Conservation (phyloP, 768 basidiomycete species). For the Hericium erinaceus region DNA sequence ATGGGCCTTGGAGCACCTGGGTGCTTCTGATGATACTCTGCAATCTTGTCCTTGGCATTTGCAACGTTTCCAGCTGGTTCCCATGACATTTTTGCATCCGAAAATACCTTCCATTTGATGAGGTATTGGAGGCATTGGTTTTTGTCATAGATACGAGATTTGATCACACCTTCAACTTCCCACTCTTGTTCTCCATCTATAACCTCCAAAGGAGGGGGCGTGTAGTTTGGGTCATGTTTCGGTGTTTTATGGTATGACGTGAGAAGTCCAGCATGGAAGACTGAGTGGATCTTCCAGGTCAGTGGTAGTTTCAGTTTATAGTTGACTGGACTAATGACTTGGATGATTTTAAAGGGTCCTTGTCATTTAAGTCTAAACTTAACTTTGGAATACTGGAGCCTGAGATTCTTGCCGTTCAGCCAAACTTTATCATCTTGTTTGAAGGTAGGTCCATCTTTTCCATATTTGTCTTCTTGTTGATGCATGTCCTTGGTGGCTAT, state of each 20-base stretch:
- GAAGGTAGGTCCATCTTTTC: background rate
- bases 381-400: background rate
- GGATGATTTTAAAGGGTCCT: constrained; percentile 8
- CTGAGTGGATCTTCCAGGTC: constrained; percentile 7
- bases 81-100: constrained; percentile 3
- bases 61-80: background rate
- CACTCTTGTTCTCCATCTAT: constrained; percentile 8
- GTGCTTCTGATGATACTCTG: background rate
- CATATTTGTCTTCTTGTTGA: background rate
- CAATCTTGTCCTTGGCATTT: background rate
- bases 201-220: background rate
- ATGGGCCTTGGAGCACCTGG: background rate
- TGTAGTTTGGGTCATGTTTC: constrained; percentile 2
- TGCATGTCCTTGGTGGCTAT: background rate
- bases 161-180: constrained; percentile 4
- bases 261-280: constrained; percentile 7
- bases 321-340: background rate
- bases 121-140: background rate
- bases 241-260: constrained; percentile 5
- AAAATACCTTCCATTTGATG: background rate
- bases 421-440: constrained; percentile 4
- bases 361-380: constrained; percentile 6
- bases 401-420: constrained; percentile 7
- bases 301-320: constrained; percentile 6
- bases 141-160: background rate